A percentile compares a stretch with the other conserved stretches of the same genome.
Conservation (phyloP, 169 alveolate genomes). For the Theileria sp. region DNA sequence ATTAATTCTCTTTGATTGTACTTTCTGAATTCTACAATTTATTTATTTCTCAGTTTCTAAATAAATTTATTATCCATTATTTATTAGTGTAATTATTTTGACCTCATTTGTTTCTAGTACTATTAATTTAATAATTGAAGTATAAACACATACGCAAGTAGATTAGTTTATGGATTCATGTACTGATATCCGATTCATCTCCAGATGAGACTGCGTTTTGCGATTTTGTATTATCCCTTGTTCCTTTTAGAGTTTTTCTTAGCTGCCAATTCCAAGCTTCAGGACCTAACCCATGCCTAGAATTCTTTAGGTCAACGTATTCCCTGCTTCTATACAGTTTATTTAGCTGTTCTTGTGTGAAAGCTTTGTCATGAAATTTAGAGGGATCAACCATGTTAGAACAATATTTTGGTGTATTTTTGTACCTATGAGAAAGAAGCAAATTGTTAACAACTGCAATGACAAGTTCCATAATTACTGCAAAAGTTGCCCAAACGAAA, state of each 20-base stretch:
- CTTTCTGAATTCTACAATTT: too few relatives aligned
- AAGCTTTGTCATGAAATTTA: constrained; percentile 45
- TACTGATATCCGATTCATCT: constrained; percentile 17
- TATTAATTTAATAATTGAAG: too few relatives aligned
- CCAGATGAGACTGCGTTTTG: background rate
- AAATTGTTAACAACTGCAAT: background rate
- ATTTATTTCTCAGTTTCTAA: too few relatives aligned
- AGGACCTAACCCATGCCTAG: constrained; percentile 70
- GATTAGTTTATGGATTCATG: background rate
- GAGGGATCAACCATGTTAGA: constrained; percentile 67
- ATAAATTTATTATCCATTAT: background rate
- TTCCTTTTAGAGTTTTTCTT: constrained; percentile 50
- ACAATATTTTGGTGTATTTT: constrained; percentile 28
- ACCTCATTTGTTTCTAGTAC: background rate
- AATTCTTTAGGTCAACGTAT: constrained; percentile 67
- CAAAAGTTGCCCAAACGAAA: constrained; percentile 6
- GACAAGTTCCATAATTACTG: background rate
- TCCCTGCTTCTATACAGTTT: constrained; percentile 65
- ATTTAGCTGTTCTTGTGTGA: constrained; percentile 62
- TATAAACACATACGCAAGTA: background rate
- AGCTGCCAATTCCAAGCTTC: constrained; percentile 81
- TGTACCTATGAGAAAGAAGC: background rate
- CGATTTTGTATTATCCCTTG: constrained; percentile 19
- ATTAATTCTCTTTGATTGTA: too few relatives aligned
- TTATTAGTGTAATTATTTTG: too few relatives aligned